These are phyloP conservation scores for Tetrapisispora fleetii DNA, from an alignment of 805 yeast genomes.

Conservation along the genomic window DNA sequence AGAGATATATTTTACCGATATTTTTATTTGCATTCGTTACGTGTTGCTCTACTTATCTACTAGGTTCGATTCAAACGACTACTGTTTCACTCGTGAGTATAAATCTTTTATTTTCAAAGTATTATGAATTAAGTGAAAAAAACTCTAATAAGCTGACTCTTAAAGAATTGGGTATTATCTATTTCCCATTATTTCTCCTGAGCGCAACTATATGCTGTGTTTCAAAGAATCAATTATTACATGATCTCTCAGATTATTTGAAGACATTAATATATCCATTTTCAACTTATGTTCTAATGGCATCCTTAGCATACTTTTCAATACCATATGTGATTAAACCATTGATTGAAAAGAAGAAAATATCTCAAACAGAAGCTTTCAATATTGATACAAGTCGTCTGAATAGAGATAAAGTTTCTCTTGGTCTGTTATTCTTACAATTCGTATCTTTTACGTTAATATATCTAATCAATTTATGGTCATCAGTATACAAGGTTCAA, in stretches of 20 bases:
- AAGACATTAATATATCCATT: background rate
- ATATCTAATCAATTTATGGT: background rate
- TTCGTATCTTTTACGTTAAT: constrained; percentile 1
- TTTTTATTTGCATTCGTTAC: constrained; percentile 2
- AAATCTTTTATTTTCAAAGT: background rate
- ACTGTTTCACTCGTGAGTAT: constrained; percentile 10
- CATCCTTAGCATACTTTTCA: background rate
- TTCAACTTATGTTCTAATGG: background rate
- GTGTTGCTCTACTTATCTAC: constrained; percentile 4
- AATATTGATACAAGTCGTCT: background rate
- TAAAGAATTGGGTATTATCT: background rate
- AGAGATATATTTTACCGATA: background rate
- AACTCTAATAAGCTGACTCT: background rate
- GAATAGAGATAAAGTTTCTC: background rate
- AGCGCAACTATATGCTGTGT: background rate
- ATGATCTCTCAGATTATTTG: background rate
- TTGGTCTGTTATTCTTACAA: background rate
- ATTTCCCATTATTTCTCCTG: background rate
- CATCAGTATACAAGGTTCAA: constrained; percentile 9
- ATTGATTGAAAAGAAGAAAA: background rate
- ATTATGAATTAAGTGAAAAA: constrained; percentile 1
- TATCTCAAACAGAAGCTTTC: background rate
- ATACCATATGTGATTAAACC: background rate
- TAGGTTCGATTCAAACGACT: constrained; percentile 11
- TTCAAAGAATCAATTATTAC: background rate